A percentile compares a stretch with the other conserved stretches of the same genome.
These are phyloP conservation scores for Acidomyces sp. DNA, from an alignment of 495 filamentous ascomycete species.

Conservation along the genomic window DNA sequence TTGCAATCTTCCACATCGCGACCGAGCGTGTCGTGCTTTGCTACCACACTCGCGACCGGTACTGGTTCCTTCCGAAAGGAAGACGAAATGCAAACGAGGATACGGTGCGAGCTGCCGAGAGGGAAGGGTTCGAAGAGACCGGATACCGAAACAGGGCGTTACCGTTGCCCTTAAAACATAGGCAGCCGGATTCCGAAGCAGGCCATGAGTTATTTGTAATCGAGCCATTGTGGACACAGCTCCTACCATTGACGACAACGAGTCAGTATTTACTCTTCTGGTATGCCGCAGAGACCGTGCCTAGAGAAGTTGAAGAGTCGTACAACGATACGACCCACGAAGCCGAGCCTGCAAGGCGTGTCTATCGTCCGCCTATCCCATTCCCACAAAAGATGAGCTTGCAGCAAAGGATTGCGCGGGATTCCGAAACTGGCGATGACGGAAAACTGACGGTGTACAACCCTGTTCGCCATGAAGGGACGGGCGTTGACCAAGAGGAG, in stretches of 20 bases:
- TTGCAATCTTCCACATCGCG: conserved; percentile 38
- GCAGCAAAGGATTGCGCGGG: conserved; percentile 27
- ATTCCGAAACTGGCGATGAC: conserved; percentile 9
- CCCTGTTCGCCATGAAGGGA: conserved; percentile 31
- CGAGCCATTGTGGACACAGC: conserved; percentile 35
- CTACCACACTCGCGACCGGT: conserved; percentile 28
- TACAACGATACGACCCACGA: not conserved
- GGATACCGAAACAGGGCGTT: conserved; percentile 38
- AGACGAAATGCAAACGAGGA: conserved; percentile 34
- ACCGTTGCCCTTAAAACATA: conserved; percentile 31
- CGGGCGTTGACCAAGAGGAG: conserved; percentile 37
- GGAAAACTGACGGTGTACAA: conserved; percentile 25
- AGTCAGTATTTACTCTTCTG: conserved; percentile 37
- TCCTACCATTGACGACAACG: conserved; percentile 23
- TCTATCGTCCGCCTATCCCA: conserved; percentile 22
- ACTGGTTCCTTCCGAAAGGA: conserved; percentile 39
- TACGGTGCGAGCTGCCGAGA: conserved; percentile 27
- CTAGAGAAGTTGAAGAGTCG: conserved; percentile 26
- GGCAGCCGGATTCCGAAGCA: conserved; percentile 22
- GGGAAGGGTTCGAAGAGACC: conserved; percentile 40
- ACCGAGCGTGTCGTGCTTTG: conserved; percentile 33
- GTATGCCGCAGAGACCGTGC: conserved; percentile 40
- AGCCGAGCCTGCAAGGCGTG: not conserved
- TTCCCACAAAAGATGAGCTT: conserved; percentile 28
- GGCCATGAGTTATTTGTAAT: conserved; percentile 22